Evolutionary conservation across 495 filamentous ascomycete species (phyloP), one percentile per base, ranked within the genome.

Genomic region (Glarea lozoyensis): DNA sequence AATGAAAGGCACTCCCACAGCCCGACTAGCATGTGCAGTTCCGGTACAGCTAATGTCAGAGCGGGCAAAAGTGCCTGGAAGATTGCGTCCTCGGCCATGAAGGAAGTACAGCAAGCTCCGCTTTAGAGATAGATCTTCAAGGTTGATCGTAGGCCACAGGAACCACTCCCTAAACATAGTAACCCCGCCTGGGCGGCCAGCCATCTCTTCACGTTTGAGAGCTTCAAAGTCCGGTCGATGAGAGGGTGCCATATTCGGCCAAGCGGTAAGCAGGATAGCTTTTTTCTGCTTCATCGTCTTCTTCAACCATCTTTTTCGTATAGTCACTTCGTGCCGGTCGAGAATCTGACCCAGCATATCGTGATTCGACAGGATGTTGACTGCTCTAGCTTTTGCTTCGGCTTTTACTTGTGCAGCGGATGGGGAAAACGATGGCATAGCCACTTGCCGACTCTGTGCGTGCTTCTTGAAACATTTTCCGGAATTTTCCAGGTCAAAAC

Each of bases 141-240:
- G 36, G 15, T 39, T 39, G 15, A 39, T 24, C 9, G 10, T 4
- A 4, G 18, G 36, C 17, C 16, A 39, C 36, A 39, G 6, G 15
- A 20, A 39, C 6, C 15, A 13, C 17, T 20, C 38, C n/a, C n/a
- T n/a, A n/a, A n/a, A n/a, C n/a, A n/a, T n/a, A n/a, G n/a, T n/a
- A n/a, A n/a, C n/a, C 19, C 23, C 45, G 36, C 15, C n/a, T 12
- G 10, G 3, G 3, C 15, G 2, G 20, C 53, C 35, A 27, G 54
- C 34, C 29, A 24, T 24, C 4, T 17, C 23, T 23, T 64, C 55
- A 10, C 52, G 59, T 2, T 45, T 40, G 13, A 70, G 65, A 4
- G 64, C 66, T 13, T 59, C 53, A 46, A 72, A 68, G 46, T 77
- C 75, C 2, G 73, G 71, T 18, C 70, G 68, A 52, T 78, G 73